Evolutionary conservation across 2,329 filamentous ascomycete species (phyloP), one percentile per base, ranked within the genome.

Genomic region (Hymenoscyphus albidus): DNA sequence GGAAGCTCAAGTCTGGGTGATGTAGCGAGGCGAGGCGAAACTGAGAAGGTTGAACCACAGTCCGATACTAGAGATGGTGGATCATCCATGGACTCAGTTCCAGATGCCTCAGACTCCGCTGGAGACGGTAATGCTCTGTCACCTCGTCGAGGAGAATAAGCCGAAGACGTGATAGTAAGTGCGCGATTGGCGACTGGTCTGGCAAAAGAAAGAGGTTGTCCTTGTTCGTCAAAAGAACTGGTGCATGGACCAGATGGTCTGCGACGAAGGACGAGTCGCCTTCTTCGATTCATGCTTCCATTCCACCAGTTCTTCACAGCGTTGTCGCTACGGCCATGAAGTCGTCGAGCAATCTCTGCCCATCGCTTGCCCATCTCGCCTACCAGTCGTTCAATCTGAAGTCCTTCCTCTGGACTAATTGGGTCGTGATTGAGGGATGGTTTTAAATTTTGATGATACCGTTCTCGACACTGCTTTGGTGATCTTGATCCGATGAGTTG

Each of bases 241-340:
- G 67, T 42, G 32, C 66, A 64, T 16, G 70, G 71, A 40, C 70
- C 64, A 5, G 74, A 72, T 14, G 69, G 70, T 58, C 72, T 70
- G 48, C 72, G 64, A 38, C 73, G 72, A 35, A 74, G 70, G 9
- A 72, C 70, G 38, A 74, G 67, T 35, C 79, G 68, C 76, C 80
- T 77, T 73, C 89, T 84, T 73, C 93, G 87, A 79, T 97, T 97
- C 83, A 93, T 90, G 75, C 89, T 91, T 59, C 93, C 93, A 75
- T 97, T 97, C 91, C 91, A 97, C 92, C 93, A 97, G 78, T 97
- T 97, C 85, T 97, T 97, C 68, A 97, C 92, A 35, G 92, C 90
- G 74, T 97, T 97, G 80, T 97, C 93, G 77, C 93, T 96, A 74
- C 93, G 89, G 69, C 92, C 92, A 62, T 89, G 84, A 22, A 97